These are phyloP conservation scores for Aspergillus proliferans DNA, from an alignment of 2,329 filamentous ascomycete species.

Conservation along the genomic window DNA sequence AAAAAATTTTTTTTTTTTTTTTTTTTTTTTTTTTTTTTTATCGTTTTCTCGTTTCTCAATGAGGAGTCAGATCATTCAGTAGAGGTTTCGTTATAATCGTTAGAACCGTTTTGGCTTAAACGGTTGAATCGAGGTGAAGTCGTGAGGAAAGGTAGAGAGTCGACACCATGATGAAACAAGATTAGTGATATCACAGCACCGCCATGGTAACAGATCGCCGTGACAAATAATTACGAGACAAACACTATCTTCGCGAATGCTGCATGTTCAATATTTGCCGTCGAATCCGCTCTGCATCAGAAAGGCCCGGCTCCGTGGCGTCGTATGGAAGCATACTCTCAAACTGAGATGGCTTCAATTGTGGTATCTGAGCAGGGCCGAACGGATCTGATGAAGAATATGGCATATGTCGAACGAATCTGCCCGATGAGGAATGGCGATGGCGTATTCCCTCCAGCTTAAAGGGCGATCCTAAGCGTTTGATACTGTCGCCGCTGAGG, in stretches of 20 bases:
- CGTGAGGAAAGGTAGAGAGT: slow-evolving; percentile 17
- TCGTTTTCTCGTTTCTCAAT: neutral
- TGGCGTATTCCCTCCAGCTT: slow-evolving; percentile 33
- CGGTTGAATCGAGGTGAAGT: too few relatives aligned
- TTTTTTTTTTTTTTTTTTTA: too few relatives aligned
- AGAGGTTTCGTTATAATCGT: neutral
- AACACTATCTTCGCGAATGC: slow-evolving; percentile 20
- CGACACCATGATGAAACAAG: slow-evolving; percentile 17
- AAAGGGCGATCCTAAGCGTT: slow-evolving; percentile 45
- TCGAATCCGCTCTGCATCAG: slow-evolving; percentile 35
- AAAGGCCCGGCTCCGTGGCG: slow-evolving; percentile 29
- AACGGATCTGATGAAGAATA: slow-evolving; percentile 42
- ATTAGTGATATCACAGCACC: slow-evolving; percentile 2
- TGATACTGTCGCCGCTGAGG: slow-evolving; percentile 35
- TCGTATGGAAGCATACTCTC: slow-evolving; percentile 20
- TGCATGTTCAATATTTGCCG: slow-evolving; percentile 35
- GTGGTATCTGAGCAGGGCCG: slow-evolving; percentile 8
- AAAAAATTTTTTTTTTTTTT: too few relatives aligned
- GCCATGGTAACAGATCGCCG: neutral
- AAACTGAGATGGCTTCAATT: neutral
- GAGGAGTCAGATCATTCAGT: neutral
- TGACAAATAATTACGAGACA: slow-evolving; percentile 6
- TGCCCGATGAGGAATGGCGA: slow-evolving; percentile 19
- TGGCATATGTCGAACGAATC: slow-evolving; percentile 34
- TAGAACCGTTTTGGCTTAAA: too few relatives aligned